Conservation (phyloP, 106 monocot species). For the Dioscorea zingiberensis region DNA sequence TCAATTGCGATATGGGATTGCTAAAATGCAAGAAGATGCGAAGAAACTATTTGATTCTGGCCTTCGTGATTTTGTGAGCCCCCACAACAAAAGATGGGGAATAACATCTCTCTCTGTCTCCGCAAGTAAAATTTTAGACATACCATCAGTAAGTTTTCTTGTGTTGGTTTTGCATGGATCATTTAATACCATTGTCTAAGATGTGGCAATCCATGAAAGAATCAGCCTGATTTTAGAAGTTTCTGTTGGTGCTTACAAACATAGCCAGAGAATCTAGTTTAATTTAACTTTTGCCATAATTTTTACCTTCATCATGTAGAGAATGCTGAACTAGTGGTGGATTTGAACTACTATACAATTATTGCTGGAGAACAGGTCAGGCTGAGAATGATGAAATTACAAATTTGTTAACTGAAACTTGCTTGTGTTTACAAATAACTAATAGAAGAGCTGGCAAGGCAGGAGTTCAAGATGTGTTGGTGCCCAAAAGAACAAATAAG, state of each 20-base stretch:
- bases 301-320: neutral
- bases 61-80: slow-evolving; percentile 66
- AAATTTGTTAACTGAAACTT: too few species aligned
- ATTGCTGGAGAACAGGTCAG: too few species aligned
- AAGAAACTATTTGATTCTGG: slow-evolving; percentile 73
- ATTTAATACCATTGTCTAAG: neutral
- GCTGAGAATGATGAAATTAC: too few species aligned
- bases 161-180: neutral
- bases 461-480: too few species aligned
- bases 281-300: neutral
- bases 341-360: neutral
- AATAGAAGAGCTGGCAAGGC: too few species aligned
- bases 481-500: too few species aligned
- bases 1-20: slow-evolving; percentile 72
- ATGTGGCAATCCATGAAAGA: neutral
- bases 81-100: slow-evolving; percentile 52
- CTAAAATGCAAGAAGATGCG: slow-evolving; percentile 95
- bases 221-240: too few species aligned
- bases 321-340: neutral
- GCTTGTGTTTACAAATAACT: too few species aligned
- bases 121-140: slow-evolving; percentile 91
- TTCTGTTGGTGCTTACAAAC: neutral
- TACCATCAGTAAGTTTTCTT: slow-evolving; percentile 59
- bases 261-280: neutral
- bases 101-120: slow-evolving; percentile 78